Evolutionary conservation across 2,329 filamentous ascomycete species (phyloP).

Genomic region (Orbilia quercus): DNA sequence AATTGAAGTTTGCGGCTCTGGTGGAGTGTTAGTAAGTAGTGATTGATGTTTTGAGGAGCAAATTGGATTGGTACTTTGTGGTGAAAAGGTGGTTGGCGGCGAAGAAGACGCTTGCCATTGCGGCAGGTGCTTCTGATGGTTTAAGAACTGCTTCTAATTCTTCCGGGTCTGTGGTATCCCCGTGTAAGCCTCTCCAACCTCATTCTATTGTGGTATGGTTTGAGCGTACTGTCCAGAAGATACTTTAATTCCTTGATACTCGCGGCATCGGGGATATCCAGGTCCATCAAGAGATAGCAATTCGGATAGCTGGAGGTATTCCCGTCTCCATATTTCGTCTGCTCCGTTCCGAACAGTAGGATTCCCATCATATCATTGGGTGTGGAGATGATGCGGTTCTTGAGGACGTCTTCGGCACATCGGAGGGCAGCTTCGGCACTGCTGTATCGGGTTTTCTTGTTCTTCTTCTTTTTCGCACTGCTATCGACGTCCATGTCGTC

Average conservation of each 20-base stretch:
- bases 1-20: slow-evolving; percentile 88
- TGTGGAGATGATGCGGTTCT: slow-evolving; percentile 96
- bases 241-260: slow-evolving; percentile 84
- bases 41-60: background rate
- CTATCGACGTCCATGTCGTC: slow-evolving; percentile 62
- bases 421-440: slow-evolving; percentile 86
- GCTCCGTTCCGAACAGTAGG: slow-evolving; percentile 86
- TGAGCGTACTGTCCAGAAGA: slow-evolving; percentile 71
- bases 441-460: slow-evolving; percentile 70
- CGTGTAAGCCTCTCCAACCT: background rate
- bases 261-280: slow-evolving; percentile 85
- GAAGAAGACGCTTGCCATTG: slow-evolving; percentile 90
- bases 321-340: slow-evolving; percentile 79
- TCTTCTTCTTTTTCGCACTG: slow-evolving; percentile 42
- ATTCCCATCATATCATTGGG: slow-evolving; percentile 98
- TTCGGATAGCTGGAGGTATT: slow-evolving; percentile 78
- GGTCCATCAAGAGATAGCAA: slow-evolving; percentile 89
- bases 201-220: background rate
- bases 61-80: slow-evolving; percentile 70
- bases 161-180: slow-evolving; percentile 70
- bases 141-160: slow-evolving; percentile 75
- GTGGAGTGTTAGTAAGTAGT: slow-evolving; percentile 16
- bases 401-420: slow-evolving; percentile 94
- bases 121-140: slow-evolving; percentile 75
- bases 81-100: slow-evolving; percentile 97